Conservation (phyloP, 1,284 basidiomycete genomes). For the Anthracocystis setariae region DNA sequence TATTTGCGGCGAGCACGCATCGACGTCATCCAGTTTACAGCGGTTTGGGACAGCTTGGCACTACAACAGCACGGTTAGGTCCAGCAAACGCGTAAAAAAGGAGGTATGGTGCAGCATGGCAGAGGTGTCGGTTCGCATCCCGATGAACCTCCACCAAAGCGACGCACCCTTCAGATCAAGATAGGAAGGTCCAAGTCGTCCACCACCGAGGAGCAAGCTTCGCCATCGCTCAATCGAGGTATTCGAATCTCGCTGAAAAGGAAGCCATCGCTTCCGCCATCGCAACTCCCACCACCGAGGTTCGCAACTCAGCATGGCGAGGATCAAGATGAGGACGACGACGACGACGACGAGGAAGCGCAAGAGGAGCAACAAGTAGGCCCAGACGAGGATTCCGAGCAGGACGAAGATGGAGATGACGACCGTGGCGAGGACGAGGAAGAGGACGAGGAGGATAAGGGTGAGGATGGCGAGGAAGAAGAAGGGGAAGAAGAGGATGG, state of each 20-base stretch:
- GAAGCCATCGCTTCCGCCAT: conserved; percentile 21
- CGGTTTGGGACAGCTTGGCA: too few relatives aligned
- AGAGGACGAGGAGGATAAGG: conserved; percentile 8
- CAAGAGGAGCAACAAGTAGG: conserved; percentile 11
- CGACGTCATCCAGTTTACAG: conserved; percentile 3
- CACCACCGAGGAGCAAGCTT: conserved; percentile 22
- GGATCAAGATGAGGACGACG: conserved; percentile 17
- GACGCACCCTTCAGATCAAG: conserved; percentile 46
- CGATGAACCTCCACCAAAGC: conserved; percentile 30
- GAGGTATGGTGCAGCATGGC: conserved; percentile 36
- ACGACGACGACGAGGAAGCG: conserved; percentile 7
- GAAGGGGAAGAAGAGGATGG: conserved; percentile 9
- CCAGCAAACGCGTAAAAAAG: conserved; percentile 1
- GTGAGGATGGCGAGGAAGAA: conserved; percentile 11
- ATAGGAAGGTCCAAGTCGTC: conserved; percentile 33
- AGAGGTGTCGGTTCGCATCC: conserved; percentile 32
- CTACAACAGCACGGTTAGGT: background rate
- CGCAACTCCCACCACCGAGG: conserved; percentile 15
- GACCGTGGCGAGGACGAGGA: conserved; percentile 11
- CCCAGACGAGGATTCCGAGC: conserved; percentile 7
- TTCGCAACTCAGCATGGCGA: conserved; percentile 12
- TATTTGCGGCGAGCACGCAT: conserved; percentile 8
- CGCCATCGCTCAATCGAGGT: conserved; percentile 32
- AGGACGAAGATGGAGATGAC: conserved; percentile 10
- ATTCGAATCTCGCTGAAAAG: conserved; percentile 48